Percentiles rank a stretch among this genome's conserved stretches.
Conservation (phyloP, 2,329 filamentous ascomycete species). For the Aspergillus aculeatinus region DNA sequence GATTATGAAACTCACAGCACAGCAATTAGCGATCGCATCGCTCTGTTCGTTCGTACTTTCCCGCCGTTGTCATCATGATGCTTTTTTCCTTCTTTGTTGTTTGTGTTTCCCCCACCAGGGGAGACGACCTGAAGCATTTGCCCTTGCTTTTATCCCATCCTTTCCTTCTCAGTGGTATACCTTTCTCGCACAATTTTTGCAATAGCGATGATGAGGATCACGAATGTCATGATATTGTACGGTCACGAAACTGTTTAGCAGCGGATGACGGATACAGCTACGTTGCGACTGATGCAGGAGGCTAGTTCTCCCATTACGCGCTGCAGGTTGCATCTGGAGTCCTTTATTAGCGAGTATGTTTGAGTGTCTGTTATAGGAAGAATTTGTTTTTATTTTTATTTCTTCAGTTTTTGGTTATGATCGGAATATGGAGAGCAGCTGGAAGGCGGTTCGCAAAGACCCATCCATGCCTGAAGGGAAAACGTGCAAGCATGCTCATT, state of each 20-base stretch:
- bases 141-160: constrained; percentile 30
- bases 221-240: constrained; percentile 44
- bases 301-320: constrained; percentile 24
- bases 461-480: neutral
- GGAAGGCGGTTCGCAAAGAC: neutral
- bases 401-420: neutral
- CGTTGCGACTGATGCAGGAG: constrained; percentile 25
- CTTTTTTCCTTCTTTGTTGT: constrained; percentile 16
- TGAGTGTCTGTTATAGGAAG: constrained; percentile 13
- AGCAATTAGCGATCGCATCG: constrained; percentile 24
- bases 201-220: constrained; percentile 43
- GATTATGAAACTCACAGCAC: constrained; percentile 23
- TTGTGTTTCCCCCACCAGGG: constrained; percentile 1
- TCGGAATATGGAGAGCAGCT: neutral
- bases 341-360: constrained; percentile 19
- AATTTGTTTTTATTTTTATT: constrained; percentile 6
- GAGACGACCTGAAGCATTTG: constrained; percentile 17
- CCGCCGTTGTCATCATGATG: constrained; percentile 22
- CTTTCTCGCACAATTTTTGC: constrained; percentile 39
- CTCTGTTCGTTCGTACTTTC: constrained; percentile 23
- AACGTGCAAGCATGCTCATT: neutral
- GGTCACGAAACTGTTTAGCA: constrained; percentile 30
- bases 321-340: constrained; percentile 19
- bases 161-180: constrained; percentile 39
- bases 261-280: constrained; percentile 24